Base-by-base conservation (phyloP, 306 rosid genomes). In the Citrullus colocynthis region DNA sequence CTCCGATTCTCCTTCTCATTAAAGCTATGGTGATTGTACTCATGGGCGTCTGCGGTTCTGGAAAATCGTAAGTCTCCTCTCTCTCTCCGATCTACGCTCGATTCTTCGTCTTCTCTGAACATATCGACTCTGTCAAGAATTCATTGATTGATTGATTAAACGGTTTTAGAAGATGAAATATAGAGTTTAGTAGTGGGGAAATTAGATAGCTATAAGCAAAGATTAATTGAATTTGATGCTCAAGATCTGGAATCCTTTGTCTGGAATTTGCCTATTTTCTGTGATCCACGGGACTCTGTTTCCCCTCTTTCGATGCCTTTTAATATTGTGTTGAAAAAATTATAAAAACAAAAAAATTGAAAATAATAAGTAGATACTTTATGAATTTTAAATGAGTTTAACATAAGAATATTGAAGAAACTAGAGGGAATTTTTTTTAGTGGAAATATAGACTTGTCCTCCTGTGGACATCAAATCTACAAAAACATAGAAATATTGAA, bases 21-120 rank as follows among this genome's bases (percentile, higher is more conserved):
- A 12, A 28, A 88, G 93, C 81, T 49, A 41, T 73, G 44, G 86
- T 78, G 67, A 70, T 91, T 58, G 87, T 94, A 36, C 39, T 94
- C 42, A 89, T 89, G 93, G 98, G 96, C 56, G 96, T 94, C 61
- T 84, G 97, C 49, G 98, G 98, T 7, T 90, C 93, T 7, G 97
- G 98, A 58, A 91, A 94, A 89, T 85, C 97, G 98, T 91, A 83
- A 82, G 88, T 60, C 16, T 75, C 6, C 65, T 32, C 36, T 32
- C 42, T 44, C 4, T 12, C 15, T 28, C 36, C 13, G 45, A 41
- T 5, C 39, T 20, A 28, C 36, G 56, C 6, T n/a, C 13, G 15
- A 32, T 4, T 28, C 11, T 51, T 75, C 71, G 32, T 15, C 59
- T 44, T 59, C n/a, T 36, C 6, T 6, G 13, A 34, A 9, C 9